These are phyloP conservation scores for Rubia tinctorum DNA, from an alignment of 305 asterid species.

Conservation along the genomic window DNA sequence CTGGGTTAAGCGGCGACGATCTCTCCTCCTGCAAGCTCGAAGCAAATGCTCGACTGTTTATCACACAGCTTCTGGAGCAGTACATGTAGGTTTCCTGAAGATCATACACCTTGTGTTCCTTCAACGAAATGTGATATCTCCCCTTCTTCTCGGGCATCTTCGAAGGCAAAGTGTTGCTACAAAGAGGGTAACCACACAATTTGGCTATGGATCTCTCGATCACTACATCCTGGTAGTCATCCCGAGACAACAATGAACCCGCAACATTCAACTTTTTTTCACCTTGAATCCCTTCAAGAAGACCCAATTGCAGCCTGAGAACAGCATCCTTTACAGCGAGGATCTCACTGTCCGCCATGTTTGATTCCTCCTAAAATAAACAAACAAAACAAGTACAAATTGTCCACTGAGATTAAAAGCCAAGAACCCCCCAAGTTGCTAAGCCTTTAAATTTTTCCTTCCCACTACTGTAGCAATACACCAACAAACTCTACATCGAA, in stretches of 20 bases:
- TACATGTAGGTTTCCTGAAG: constrained; percentile 83
- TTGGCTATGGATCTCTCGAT: constrained; percentile 66
- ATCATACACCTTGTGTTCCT: constrained; percentile 89
- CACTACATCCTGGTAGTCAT: constrained; percentile 80
- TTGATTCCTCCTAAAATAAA: constrained; percentile 9
- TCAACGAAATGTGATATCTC: constrained; percentile 68
- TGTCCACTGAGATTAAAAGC: not conserved
- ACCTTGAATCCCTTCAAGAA: constrained; percentile 70
- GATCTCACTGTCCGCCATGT: constrained; percentile 37
- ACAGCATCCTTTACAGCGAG: constrained; percentile 62
- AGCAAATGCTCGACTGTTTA: constrained; percentile 59
- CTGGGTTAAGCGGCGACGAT: constrained; percentile 42
- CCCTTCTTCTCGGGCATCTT: constrained; percentile 62
- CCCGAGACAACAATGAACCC: constrained; percentile 58
- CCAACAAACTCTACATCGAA: not conserved
- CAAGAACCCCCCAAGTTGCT: not conserved
- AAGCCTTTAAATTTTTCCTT: not conserved
- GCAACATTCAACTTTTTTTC: constrained; percentile 60
- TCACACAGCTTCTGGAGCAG: constrained; percentile 71
- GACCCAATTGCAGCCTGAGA: constrained; percentile 64
- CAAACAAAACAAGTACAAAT: not conserved
- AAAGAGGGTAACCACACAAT: constrained; percentile 81
- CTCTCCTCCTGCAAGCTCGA: constrained; percentile 68
- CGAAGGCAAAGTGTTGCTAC: constrained; percentile 51
- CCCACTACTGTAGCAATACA: not conserved